Conservation (phyloP, 2,329 filamentous ascomycete species). For the Trichoderma harzianum region DNA sequence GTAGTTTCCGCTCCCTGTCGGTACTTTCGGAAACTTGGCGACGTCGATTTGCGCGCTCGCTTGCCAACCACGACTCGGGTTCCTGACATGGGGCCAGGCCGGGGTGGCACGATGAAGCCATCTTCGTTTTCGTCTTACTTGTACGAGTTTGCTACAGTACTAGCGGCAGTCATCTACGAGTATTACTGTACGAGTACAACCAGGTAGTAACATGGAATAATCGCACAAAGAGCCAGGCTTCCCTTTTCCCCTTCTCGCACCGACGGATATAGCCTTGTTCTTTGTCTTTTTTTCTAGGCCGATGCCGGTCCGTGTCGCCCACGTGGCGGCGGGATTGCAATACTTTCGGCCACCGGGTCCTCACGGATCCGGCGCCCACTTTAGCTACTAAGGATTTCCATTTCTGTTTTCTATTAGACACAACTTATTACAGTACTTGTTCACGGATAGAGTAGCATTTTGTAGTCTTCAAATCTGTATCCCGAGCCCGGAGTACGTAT, state of each 20-base stretch:
- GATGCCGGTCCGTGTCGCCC: conserved; percentile 2
- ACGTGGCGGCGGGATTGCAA: conserved; percentile 8
- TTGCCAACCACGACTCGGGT: conserved; percentile 14
- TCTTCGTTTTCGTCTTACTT: conserved; percentile 5
- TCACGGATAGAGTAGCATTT: background rate
- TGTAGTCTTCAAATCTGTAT: background rate
- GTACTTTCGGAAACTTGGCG: conserved; percentile 14
- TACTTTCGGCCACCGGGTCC: background rate
- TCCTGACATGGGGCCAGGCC: conserved; percentile 1
- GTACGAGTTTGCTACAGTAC: background rate
- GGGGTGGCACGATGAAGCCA: background rate
- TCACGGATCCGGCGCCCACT: background rate
- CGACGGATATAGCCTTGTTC: background rate
- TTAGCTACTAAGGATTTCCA: background rate
- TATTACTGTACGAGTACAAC: background rate
- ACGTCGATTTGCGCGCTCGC: conserved; percentile 16
- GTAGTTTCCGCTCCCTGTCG: conserved; percentile 3
- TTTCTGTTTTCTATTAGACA: background rate
- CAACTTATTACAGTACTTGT: background rate
- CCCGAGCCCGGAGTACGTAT: background rate
- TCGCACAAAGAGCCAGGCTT: background rate
- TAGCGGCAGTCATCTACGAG: background rate
- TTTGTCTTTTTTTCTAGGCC: background rate
- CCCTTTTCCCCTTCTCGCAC: background rate
- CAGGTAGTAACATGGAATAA: background rate